These are phyloP conservation scores for Angomonas deanei DNA, from an alignment of 208 protist genomes.

Conservation along the genomic window DNA sequence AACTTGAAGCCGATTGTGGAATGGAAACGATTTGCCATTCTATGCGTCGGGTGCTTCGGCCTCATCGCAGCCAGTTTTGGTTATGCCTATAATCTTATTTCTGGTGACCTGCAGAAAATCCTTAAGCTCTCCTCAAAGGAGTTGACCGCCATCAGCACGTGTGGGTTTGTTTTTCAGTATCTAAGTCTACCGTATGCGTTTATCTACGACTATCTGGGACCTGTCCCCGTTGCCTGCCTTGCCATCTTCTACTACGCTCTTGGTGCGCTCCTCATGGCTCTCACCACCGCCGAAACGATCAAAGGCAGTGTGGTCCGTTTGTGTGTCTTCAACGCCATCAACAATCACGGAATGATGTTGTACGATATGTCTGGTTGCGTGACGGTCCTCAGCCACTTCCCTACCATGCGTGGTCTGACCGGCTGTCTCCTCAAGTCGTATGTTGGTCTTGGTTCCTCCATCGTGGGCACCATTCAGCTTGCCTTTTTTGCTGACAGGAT, in stretches of 20 bases:
- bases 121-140: constrained; percentile 26
- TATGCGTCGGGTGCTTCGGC: constrained; percentile 18
- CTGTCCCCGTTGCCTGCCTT: neutral
- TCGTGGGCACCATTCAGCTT: constrained; percentile 29
- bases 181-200: neutral
- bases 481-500: constrained; percentile 24
- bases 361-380: constrained; percentile 24
- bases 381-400: constrained; percentile 31
- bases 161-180: neutral
- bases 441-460: constrained; percentile 31
- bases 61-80: constrained; percentile 16
- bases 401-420: constrained; percentile 18
- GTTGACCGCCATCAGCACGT: constrained; percentile 7
- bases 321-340: constrained; percentile 15
- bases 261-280: neutral
- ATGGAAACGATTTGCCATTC: neutral
- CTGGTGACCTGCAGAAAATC: constrained; percentile 15
- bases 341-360: constrained; percentile 3
- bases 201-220: neutral
- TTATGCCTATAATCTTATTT: constrained; percentile 37
- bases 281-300: constrained; percentile 7
- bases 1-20: neutral
- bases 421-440: constrained; percentile 34
- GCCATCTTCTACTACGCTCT: neutral
- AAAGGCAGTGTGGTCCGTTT: constrained; percentile 9